These are phyloP conservation scores for Trichoderma gracile DNA, from an alignment of 2,329 filamentous ascomycete genomes.

Conservation along the genomic window DNA sequence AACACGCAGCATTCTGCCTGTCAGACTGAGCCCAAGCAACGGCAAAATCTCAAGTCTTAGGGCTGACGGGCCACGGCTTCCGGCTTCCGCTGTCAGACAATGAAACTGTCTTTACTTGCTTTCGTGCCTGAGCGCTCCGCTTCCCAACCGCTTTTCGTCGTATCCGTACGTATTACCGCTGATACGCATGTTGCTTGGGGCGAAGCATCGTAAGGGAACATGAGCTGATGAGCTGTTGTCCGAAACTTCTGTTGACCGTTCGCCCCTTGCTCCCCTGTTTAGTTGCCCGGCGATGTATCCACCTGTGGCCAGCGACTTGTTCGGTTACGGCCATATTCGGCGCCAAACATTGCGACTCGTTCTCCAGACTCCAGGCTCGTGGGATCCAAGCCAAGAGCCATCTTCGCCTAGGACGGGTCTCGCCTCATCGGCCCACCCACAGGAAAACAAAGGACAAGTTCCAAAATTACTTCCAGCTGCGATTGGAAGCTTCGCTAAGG, in stretches of 20 bases:
- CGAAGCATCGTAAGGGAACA: background rate
- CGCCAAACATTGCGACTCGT: conserved; percentile 15
- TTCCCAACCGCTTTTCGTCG: background rate
- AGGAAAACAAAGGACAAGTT: background rate
- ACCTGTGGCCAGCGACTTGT: conserved; percentile 15
- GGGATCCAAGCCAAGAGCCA: conserved; percentile 14
- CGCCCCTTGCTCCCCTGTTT: background rate
- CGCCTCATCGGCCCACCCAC: conserved; percentile 9
- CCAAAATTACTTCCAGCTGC: conserved; percentile 7
- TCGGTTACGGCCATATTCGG: conserved; percentile 18
- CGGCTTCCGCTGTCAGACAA: background rate
- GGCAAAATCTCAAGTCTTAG: background rate
- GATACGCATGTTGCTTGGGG: background rate
- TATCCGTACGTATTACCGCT: background rate
- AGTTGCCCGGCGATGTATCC: conserved; percentile 11
- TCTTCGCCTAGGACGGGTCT: conserved; percentile 3
- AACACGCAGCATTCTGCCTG: conserved; percentile 1
- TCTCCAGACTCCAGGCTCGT: conserved; percentile 22
- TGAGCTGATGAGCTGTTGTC: conserved; percentile 6
- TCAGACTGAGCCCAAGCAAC: conserved; percentile 8
- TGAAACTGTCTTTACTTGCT: background rate
- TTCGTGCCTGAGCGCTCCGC: background rate
- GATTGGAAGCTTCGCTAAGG: background rate
- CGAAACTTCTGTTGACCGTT: background rate
- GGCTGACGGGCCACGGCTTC: conserved; percentile 20